Base-by-base conservation (phyloP, 2,329 filamentous ascomycete genomes). In the Periconia sp. region DNA sequence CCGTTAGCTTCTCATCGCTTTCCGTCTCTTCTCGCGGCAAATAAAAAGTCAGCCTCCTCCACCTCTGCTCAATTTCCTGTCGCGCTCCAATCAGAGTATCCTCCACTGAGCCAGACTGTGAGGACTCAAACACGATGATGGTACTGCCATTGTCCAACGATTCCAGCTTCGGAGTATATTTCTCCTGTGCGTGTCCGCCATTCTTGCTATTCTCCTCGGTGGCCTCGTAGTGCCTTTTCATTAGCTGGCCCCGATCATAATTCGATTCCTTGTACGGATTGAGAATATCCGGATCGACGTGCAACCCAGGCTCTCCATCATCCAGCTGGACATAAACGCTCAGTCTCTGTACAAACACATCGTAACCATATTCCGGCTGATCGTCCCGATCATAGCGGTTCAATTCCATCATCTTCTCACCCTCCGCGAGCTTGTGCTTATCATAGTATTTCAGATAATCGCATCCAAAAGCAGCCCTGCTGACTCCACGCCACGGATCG, bases 91-190 rank as follows among this genome's bases (percentile, higher is more conserved):
- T 76, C 10, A 83, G 57, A 1, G 80, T 82, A 57, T 83, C 78
- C 37, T 78, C 72, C 23, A 79, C 75, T 11, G 71, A 73, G 17
- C 74, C 72, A 1, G 77, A 77, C 27, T 79, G 75, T 0, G 79
- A 79, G 45, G 79, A 77, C 55, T 83, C 81, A 54, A 83, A 82
- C 27, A 83, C 68, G 50, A 83, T 80, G 51, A 83, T 78, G 0
- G 79, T 79, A 53, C 64, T 72, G 20, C 68, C 74, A 45, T 81
- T 81, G 54, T 83, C 81, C 5, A 81, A 72, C 1, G 70, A 73
- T 18, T 76, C 62, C 1, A 78, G 66, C 18, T 74, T 74, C 19
- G 76, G 74, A 11, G 76, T 71, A 48, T 76, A 75, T 35, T 63
- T 63, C 14, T 74, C 66, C 15, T 64, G 59, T n/a, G 62, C 62